phyloP scores from a whole-genome alignment of 768 basidiomycete species.

The Polyporus arcularius region DNA sequence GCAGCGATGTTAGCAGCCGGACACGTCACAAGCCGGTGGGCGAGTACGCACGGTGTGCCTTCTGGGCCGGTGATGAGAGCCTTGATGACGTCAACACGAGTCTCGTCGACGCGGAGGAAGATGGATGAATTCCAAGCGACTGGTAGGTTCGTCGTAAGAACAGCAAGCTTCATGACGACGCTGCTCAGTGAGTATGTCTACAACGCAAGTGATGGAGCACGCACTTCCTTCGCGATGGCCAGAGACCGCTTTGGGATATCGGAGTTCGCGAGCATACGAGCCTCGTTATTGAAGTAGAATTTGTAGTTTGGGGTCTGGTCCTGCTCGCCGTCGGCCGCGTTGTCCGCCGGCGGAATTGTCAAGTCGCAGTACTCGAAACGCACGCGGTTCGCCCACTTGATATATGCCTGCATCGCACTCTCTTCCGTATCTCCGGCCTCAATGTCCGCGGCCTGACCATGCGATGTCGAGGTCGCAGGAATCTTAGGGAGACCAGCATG shows the following conservation, averaged over 20 bases:
- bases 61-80: constrained; percentile 91
- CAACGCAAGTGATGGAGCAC: constrained; percentile 2
- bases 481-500: constrained; percentile 78
- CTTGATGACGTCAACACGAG: constrained; percentile 88
- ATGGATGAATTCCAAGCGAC: constrained; percentile 94
- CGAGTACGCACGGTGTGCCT: constrained; percentile 77
- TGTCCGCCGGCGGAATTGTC: constrained; percentile 42
- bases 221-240: constrained; percentile 92
- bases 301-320: constrained; percentile 74
- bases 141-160: constrained; percentile 92
- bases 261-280: constrained; percentile 78
- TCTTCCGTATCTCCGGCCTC: constrained; percentile 62
- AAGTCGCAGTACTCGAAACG: constrained; percentile 95
- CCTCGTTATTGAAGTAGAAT: constrained; percentile 80
- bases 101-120: constrained; percentile 91
- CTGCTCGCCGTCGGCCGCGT: constrained; percentile 35
- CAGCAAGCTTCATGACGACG: constrained; percentile 66
- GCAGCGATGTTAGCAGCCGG: constrained; percentile 5
- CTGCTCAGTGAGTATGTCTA: not conserved
- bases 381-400: constrained; percentile 80
- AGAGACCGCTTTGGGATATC: constrained; percentile 90
- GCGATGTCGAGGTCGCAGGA: constrained; percentile 27
- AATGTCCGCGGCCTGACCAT: constrained; percentile 41
- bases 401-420: constrained; percentile 65
- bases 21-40: not conserved